Conservation (phyloP, 2,329 filamentous ascomycete species). For the Xylariaceae sp. region DNA sequence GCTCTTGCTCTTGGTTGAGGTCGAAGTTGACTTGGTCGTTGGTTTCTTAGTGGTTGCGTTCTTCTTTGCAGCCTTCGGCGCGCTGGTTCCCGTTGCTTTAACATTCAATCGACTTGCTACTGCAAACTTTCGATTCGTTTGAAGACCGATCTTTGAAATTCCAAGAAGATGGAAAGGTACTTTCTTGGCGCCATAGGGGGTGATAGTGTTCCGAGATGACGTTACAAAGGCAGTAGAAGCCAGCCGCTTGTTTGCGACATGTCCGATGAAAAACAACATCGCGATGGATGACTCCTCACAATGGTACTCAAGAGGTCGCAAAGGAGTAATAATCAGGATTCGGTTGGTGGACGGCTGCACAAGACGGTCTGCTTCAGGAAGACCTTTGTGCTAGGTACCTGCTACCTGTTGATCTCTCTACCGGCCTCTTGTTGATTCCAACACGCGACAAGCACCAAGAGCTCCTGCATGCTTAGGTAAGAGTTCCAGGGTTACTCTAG, state of each 20-base stretch:
- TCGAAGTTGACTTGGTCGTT: conserved; percentile 11
- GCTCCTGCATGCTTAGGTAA: background rate
- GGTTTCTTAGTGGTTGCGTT: conserved; percentile 13
- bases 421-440: conserved; percentile 17
- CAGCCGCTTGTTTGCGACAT: conserved; percentile 33
- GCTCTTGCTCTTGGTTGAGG: conserved; percentile 3
- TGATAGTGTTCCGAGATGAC: conserved; percentile 14
- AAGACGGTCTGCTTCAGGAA: too few relatives aligned
- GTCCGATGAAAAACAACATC: conserved; percentile 40
- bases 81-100: too few relatives aligned
- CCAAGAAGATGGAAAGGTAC: conserved; percentile 1
- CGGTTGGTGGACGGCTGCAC: too few relatives aligned
- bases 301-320: background rate
- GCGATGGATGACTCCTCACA: conserved; percentile 4
- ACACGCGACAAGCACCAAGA: conserved; percentile 6
- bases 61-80: conserved; percentile 7
- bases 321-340: conserved; percentile 3
- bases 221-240: conserved; percentile 16
- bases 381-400: too few relatives aligned
- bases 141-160: conserved; percentile 1
- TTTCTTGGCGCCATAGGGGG: conserved; percentile 11
- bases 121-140: background rate
- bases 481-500: background rate
- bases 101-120: conserved; percentile 5
- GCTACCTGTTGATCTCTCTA: background rate